Base-by-base conservation (phyloP, 441 rosid species). In the Pelargonium myrrhifolium region DNA sequence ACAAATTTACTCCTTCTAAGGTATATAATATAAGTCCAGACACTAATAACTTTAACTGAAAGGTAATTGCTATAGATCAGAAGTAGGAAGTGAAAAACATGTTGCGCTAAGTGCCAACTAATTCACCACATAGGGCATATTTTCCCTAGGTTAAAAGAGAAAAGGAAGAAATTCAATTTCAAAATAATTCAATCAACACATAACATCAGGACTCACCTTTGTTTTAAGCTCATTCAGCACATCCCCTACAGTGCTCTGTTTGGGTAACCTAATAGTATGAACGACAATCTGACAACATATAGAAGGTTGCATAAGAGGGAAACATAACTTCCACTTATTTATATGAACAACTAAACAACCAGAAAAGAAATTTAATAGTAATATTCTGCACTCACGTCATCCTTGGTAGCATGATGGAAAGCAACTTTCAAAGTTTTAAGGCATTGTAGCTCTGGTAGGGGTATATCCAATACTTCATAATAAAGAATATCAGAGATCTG, bases 191-290 rank as follows among this genome's bases (percentile, higher is more conserved):
- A 35, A 35, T 35, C 39, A 35, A 35, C 39, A 35, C 22, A 11
- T 62, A 37, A 20, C 63, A 4, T 8, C 40, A 65, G 68, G 17
- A 49, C 40, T 63, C 66, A 80, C 90, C 90, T 84, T 88, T 67
- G 86, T 78, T 77, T 83, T 88, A 55, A 88, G 87, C 73, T 86
- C 88, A 72, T 78, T 81, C 58, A 88, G 81, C 58, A 86, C 93
- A 83, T 88, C 89, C n/a, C 82, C 93, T 9, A 86, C 87, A 9
- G 89, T 88, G 75, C 93, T 84, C 79, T 83, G 85, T 68, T 84
- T 86, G 65, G 90, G 93, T 77, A 88, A 77, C 69, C 90, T 82
- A 75, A 88, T 83, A 47, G 85, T 82, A 75, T 86, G 90, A 77
- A 82, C 83, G 9, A 82, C 83, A 42, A 84, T 86, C 93, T 88